These are phyloP conservation scores for Hymenoscyphus fraxineus DNA, from an alignment of 2,329 filamentous ascomycete genomes.

Conservation along the genomic window DNA sequence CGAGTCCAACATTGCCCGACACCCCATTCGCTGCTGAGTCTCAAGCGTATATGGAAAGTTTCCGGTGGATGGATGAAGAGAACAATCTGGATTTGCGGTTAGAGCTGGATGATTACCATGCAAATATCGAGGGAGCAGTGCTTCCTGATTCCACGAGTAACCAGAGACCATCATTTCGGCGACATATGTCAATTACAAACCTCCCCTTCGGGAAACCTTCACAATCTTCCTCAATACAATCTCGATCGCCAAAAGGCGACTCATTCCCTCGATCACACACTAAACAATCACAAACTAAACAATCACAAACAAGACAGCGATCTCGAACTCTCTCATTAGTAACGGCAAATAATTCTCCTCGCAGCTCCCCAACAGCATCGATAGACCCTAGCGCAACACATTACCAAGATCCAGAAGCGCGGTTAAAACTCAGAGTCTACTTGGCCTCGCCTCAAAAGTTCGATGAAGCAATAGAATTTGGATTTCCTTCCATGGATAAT, in stretches of 20 bases:
- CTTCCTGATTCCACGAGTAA: constrained; percentile 43
- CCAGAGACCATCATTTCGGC: constrained; percentile 60
- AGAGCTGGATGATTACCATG: constrained; percentile 66
- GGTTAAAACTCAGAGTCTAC: constrained; percentile 80
- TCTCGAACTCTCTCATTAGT: constrained; percentile 56
- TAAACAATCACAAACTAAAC: neutral
- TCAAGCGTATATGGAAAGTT: constrained; percentile 51
- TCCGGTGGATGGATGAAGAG: constrained; percentile 72
- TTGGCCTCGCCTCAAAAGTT: constrained; percentile 90
- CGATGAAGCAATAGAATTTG: constrained; percentile 90
- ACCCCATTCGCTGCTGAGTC: constrained; percentile 17
- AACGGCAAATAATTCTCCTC: constrained; percentile 39
- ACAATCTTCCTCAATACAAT: constrained; percentile 34
- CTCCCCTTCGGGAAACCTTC: constrained; percentile 58
- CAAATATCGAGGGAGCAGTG: constrained; percentile 53
- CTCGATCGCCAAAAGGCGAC: constrained; percentile 33
- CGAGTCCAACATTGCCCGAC: neutral
- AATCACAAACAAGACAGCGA: constrained; percentile 37
- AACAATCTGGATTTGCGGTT: constrained; percentile 65
- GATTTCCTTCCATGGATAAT: constrained; percentile 67
- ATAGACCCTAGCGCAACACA: constrained; percentile 73
- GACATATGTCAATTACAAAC: constrained; percentile 68
- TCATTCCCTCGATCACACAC: constrained; percentile 11
- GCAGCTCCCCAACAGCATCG: constrained; percentile 42
- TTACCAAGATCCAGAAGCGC: constrained; percentile 86